Evolutionary conservation across 148 eudicot species (phyloP).

Genomic region (Camellia sinensis): DNA sequence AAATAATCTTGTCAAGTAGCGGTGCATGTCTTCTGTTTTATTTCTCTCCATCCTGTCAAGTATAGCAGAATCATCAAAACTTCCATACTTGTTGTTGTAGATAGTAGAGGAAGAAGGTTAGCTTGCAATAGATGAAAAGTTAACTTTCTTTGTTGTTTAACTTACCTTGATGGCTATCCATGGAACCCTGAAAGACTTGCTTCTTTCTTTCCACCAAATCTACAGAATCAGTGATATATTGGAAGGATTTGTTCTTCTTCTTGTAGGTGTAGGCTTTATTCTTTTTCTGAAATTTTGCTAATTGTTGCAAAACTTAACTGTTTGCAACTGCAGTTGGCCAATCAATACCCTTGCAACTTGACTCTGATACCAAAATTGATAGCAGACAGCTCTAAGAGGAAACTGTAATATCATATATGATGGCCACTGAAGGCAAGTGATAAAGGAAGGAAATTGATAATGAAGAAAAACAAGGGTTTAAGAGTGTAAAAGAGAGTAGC

Average conservation of each 20-base stretch:
- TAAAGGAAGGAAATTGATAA: not conserved
- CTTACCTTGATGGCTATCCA: not conserved
- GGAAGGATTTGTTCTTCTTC: not conserved
- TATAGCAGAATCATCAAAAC: not conserved
- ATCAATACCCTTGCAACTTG: no score
- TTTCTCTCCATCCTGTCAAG: not conserved
- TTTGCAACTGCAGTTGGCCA: not conserved
- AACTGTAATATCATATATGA: no score
- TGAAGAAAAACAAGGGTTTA: not conserved
- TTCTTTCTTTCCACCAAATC: not conserved
- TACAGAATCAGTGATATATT: not conserved
- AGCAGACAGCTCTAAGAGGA: no score
- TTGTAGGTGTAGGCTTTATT: not conserved
- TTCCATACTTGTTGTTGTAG: not conserved
- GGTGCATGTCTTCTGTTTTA: not conserved
- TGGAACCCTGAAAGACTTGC: not conserved
- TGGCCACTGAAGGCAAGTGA: not conserved
- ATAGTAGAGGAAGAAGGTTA: not conserved
- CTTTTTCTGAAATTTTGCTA: not conserved
- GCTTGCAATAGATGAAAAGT: not conserved
- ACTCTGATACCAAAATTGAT: no score
- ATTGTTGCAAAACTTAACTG: not conserved
- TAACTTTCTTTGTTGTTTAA: not conserved
- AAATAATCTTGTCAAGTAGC: not conserved
- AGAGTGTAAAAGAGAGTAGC: not conserved